Conservation (phyloP, 257 asterid species). For the Solanum sejunctum region DNA sequence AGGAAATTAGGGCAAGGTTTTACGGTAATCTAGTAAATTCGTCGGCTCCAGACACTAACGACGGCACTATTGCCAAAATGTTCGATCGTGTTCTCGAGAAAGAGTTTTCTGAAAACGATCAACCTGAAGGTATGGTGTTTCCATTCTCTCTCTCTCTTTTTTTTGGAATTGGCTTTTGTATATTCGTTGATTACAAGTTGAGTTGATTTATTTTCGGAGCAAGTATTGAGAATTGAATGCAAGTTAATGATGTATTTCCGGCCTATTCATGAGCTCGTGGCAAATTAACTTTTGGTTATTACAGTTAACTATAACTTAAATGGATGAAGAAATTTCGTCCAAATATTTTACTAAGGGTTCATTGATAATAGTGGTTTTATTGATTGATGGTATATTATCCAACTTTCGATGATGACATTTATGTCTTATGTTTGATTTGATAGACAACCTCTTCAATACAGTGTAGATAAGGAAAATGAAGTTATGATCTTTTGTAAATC, state of each 20-base stretch:
- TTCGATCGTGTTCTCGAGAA: constrained; percentile 89
- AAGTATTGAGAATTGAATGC: background rate
- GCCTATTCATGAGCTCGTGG: background rate
- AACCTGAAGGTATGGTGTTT: constrained; percentile 50
- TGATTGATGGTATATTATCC: background rate
- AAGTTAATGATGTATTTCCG: background rate
- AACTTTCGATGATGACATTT: background rate
- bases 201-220: background rate
- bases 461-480: background rate
- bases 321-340: background rate
- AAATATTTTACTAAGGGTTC: background rate
- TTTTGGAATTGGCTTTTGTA: background rate
- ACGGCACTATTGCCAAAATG: constrained; percentile 79
- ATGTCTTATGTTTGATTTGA: background rate
- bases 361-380: background rate
- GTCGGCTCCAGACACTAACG: constrained; percentile 46
- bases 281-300: background rate
- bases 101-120: constrained; percentile 88
- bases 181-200: background rate
- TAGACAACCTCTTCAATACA: background rate
- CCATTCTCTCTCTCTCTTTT: background rate
- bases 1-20: constrained; percentile 71
- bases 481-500: background rate
- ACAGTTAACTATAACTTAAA: background rate
- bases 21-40: constrained; percentile 76